phyloP scores from a whole-genome alignment of 768 basidiomycete species.

The Clavulina sp. region DNA sequence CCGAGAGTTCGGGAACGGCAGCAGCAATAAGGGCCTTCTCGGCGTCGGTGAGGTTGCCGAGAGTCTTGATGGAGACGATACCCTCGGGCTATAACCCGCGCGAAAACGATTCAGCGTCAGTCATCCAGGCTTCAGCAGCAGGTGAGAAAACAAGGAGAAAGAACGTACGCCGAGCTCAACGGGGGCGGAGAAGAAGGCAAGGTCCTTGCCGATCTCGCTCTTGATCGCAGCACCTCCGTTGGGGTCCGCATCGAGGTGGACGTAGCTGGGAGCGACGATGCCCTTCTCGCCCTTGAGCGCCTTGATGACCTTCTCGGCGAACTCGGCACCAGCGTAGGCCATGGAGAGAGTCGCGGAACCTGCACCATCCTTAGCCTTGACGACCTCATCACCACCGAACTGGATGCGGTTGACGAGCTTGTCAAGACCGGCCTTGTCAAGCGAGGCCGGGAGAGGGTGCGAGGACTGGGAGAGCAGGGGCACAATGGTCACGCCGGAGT shows the following conservation, averaged over 20 bases:
- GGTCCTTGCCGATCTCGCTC: slow-evolving; percentile 54
- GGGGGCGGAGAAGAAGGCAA: slow-evolving; percentile 79
- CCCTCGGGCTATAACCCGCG: slow-evolving; percentile 66
- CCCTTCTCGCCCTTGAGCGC: slow-evolving; percentile 81
- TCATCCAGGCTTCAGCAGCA: not conserved
- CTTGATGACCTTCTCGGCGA: slow-evolving; percentile 63
- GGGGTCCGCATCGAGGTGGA: slow-evolving; percentile 57
- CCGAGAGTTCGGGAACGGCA: slow-evolving; percentile 60
- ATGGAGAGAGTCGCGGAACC: slow-evolving; percentile 95
- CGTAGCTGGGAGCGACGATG: slow-evolving; percentile 68
- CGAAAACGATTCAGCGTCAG: not conserved
- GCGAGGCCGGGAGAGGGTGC: slow-evolving; percentile 46
- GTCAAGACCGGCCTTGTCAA: slow-evolving; percentile 33
- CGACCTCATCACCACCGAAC: slow-evolving; percentile 94
- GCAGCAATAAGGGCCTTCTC: slow-evolving; percentile 66
- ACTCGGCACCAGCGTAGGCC: slow-evolving; percentile 89
- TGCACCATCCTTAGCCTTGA: slow-evolving; percentile 87
- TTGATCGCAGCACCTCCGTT: slow-evolving; percentile 55
- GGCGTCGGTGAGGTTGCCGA: slow-evolving; percentile 53
- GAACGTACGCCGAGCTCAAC: slow-evolving; percentile 68
- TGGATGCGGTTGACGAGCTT: slow-evolving; percentile 71
- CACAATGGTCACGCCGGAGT: slow-evolving; percentile 87
- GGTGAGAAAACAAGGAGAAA: not conserved
- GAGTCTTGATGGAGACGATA: slow-evolving; percentile 61
- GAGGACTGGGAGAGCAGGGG: slow-evolving; percentile 86